Base-by-base conservation (phyloP, 352 stramenopile genomes). In the Blastocystis sp. region DNA sequence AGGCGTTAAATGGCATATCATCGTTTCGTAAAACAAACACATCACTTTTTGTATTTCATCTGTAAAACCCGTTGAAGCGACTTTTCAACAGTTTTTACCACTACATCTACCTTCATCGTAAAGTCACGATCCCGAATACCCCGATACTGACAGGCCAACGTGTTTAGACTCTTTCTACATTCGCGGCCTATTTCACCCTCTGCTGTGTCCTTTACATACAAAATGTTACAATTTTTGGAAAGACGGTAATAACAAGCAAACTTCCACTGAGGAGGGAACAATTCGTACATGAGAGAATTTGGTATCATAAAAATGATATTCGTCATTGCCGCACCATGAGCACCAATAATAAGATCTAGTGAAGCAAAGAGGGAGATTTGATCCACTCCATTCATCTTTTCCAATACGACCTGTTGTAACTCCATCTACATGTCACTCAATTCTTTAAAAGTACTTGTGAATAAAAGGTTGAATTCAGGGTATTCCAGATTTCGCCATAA, bases 291-390 rank as follows among this genome's bases (percentile, higher is more conserved):
- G 11, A 43, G 24, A 6, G 24, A 52, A 35, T 63, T 29, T 32
- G 71, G 71, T 21, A 46, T 6, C 71, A 83, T 83, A n/a, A 65
- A 83, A 24, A 83, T 66, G 51, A 61, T 42, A n/a, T 61, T 83
- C 9, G 71, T 83, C 14, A 83, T 21, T 5, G 51, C 71, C 5
- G 71, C 71, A 1, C 71, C 71, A 56, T 83, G 71, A 37, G 52
- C 71, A 5, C 51, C 52, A 16, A 83, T 9, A 29, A 83, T 1
- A 1, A 83, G 6, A 42, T 83, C 71, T 37, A 83, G 3, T 11
- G 27, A 14, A 19, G 51, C 9, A 35, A 83, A 83, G 32, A 65
- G 21, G 43, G 19, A 32, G 5, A 83, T 37, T 42, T 83, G 71
- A 37, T 83, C 71, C 29, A 24, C 3, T 19, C 49, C 49, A 21